Base-by-base conservation (phyloP, 768 basidiomycete species). In the Mycena maculata region DNA sequence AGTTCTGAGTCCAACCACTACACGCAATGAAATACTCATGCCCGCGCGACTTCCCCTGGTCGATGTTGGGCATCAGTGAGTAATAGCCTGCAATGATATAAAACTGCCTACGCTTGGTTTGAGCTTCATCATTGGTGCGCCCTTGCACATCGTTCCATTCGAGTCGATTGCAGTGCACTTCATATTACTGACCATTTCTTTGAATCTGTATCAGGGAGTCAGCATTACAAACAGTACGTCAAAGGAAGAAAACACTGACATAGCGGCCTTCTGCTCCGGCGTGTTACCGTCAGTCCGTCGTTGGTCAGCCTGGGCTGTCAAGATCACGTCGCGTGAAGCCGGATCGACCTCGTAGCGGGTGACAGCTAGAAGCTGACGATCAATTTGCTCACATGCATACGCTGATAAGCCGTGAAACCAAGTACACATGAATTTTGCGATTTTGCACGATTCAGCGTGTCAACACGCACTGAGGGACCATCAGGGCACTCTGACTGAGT, bases 291-390 rank as follows among this genome's bases (percentile, higher is more conserved):
- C 61, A 2, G 6, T 33, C 5, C 52, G 52, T 1, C 61, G 61
- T 2, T 44, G 47, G 13, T 63, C 61, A 4, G n/a, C 18, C 54
- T 63, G 42, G 5, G 61, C 54, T 1, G 22, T 12, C 2, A 63
- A n/a, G 18, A 55, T n/a, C 6, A 30, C 31, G 2, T 44, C 20
- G 20, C 52, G 42, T 10, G 52, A 11, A 1, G 30, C 23, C 7
- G 52, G 42, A 42, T 60, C 39, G 12, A 55, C 22, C 23, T 63
- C 52, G 42, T n/a, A 56, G n/a, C 53, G 61, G 11, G 18, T 25
- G 11, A n/a, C 18, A 20, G 15, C 2, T 1, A 39, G 30, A 25
- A 36, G 53, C 8, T 6, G 18, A 11, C 12, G 38, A 27, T 55
- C 33, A 25, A 55, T 27, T 16, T 16, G 13, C 33, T 39, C 38